Base-by-base conservation (phyloP, 1,284 basidiomycete genomes). In the Cystodermella granulosa region DNA sequence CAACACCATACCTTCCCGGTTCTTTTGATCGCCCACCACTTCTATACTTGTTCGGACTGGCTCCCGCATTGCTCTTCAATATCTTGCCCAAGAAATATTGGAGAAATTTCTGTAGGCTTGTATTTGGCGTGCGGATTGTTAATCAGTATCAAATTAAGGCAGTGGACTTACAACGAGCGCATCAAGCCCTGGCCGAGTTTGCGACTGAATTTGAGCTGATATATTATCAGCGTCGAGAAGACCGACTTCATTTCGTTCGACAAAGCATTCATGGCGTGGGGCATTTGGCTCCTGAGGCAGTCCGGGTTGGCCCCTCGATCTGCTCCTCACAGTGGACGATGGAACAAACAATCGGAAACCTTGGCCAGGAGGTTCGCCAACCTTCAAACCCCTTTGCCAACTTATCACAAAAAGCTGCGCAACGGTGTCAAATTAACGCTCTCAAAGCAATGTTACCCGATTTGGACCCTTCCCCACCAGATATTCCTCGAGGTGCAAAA, bases 21-120 rank as follows among this genome's bases (percentile, higher is more conserved):
- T 66, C 61, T 1, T 66, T 67, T 48, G 55, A 62, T 43, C 44
- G 52, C 5, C 53, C 62, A 4, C 67, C 65, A n/a, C 50, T 56
- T 2, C 22, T 51, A 1, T 70, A 61, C 39, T 23, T 70, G 34
- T 70, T 51, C 49, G 58, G 59, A 1, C 50, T 69, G 4, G 63
- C 55, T 15, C 48, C 48, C 28, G 48, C 44, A 24, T 21, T 28
- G 3, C 5, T 36, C 23, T 14, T 23, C 18, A 15, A 6, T 22
- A 16, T 21, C 23, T 45, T 36, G 5, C 36, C 46, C 22, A 11
- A 24, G 16, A 17, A 6, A 34, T 43, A 35, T 22, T 47, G 26
- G 28, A 21, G 6, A 11, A 24, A 47, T 22, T 47, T 22, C 34
- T 47, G 46, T 20, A 34, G 42, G 20, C 34, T 49, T 4, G 31